Base-by-base conservation (phyloP, 805 yeast genomes). In the Yamadazyma philogaea region DNA sequence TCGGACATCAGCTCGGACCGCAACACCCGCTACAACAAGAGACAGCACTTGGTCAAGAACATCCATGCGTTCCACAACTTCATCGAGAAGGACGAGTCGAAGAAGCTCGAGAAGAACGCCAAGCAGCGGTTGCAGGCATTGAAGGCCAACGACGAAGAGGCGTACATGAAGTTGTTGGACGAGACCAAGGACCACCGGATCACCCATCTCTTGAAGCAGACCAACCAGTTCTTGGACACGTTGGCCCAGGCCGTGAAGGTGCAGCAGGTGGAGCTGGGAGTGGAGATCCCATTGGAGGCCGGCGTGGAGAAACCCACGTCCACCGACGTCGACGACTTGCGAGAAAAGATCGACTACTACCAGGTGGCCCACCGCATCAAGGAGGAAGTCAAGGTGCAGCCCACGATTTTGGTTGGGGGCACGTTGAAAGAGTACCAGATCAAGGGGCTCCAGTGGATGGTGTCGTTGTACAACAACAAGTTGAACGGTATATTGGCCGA, bases 141-240 rank as follows among this genome's bases (percentile, higher is more conserved):
- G 71, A 84, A 83, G 61, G 86, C 90, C 14, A 85, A 86, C 60
- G 95, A 86, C 68, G 95, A 86, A 63, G 95, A 86, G 58, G 93
- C 93, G 2, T 86, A 86, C 67, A 76, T 86, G 60, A 85, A 85
- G 57, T 75, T 86, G 56, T 74, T 86, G 60, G 93, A 86, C 60
- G 89, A 85, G 63, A 86, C 95, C 3, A 86, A 86, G 60, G 95
- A 86, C 66, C 85, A 87, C 32, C 79, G 95, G 77, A 82, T 86
- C 53, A 85, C 93, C 1, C 95, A 86, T 63, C 72, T 86, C 60
- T 75, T 86, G 59, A 83, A 74, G 56, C 95, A 86, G 61, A 86
- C 95, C 7, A 86, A 86, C 60, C 64, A 75, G 12, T 86, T 86
- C 64, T 78, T 86, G 66, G 88, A 82, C 51, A 76, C 90, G 24